Evolutionary conservation across 106 monocot genomes (phyloP), one percentile per base, ranked within the genome.

Genomic region (Vanilla planifolia): DNA sequence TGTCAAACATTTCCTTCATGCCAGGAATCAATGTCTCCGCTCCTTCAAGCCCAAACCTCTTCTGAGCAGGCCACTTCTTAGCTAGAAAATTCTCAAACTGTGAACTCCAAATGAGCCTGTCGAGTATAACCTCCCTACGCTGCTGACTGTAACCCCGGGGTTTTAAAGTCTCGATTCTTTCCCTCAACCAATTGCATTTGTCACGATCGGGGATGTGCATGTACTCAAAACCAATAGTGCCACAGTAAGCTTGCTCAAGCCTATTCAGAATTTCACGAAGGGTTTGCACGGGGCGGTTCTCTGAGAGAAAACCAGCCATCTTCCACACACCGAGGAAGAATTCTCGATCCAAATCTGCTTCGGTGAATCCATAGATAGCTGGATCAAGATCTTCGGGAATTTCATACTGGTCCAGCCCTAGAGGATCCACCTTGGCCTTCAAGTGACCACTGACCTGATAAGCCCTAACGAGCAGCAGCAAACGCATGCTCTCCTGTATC

Each of bases 1-100:
- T 35, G 50, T 96, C 95, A 61, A 96, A 84, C 95, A 96, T 91
- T 73, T 91, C 95, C 70, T 96, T 96, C 95, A 96, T 96, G 10
- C 90, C 90, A 2, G 95, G 95, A 53, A 96, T 96, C 40, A 96
- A 52, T 0, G 91, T 87, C 70, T 96, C 96, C 6, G 61, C 83
- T 5, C 96, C 96, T 43, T 98, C 96, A 19, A 98, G 79, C 1
- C 96, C 96, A 29, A 92, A 98, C 72, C 96, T 69, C 55, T 98
- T 98, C 8, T 88, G 92, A 0, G 83, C 69, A 2, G 84, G 67
- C 84, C 87, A 98, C 62, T 92, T 98, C 6, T 84, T 79, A 6
- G 74, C 88, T 35, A 98, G 68, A 72, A 98, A 98, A 36, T 82
- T 91, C 57, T 98, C 96, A 37, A 98, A 98, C 55, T 67, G 81